These are phyloP conservation scores for Penicillium manginii DNA, from an alignment of 495 filamentous ascomycete genomes.

Conservation along the genomic window DNA sequence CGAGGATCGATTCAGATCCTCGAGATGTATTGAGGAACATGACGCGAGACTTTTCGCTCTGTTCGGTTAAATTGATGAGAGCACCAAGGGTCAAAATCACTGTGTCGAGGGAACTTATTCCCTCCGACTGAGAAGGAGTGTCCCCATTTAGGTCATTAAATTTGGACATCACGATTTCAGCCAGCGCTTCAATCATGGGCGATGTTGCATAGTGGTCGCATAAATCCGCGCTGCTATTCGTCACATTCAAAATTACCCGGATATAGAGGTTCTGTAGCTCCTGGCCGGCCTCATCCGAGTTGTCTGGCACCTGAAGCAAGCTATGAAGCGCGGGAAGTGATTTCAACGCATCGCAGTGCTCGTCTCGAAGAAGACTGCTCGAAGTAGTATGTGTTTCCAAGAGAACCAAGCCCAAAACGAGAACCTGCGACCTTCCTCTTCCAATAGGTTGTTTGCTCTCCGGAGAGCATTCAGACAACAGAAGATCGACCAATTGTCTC, in stretches of 20 bases:
- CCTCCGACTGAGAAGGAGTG: constrained; percentile 47
- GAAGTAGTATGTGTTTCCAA: constrained; percentile 61
- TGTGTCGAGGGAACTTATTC: constrained; percentile 57
- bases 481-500: constrained; percentile 28
- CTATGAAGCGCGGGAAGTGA: constrained; percentile 34
- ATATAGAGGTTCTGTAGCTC: constrained; percentile 47
- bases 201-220: constrained; percentile 67
- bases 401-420: constrained; percentile 58
- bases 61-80: constrained; percentile 88
- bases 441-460: constrained; percentile 3
- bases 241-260: constrained; percentile 81
- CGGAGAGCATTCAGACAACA: constrained; percentile 21
- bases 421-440: constrained; percentile 17
- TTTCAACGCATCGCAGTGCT: constrained; percentile 29
- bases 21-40: constrained; percentile 36
- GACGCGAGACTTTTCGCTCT: constrained; percentile 58
- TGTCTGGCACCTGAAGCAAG: constrained; percentile 26
- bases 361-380: constrained; percentile 23
- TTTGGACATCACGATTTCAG: constrained; percentile 50
- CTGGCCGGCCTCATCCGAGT: constrained; percentile 16
- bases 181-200: constrained; percentile 59
- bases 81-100: constrained; percentile 81
- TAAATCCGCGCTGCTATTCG: constrained; percentile 74
- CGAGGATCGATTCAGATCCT: constrained; percentile 37
- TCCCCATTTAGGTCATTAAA: constrained; percentile 44